These are phyloP conservation scores for Fusarium pseudoanthophilum DNA, from an alignment of 2,329 filamentous ascomycete species.

Conservation along the genomic window DNA sequence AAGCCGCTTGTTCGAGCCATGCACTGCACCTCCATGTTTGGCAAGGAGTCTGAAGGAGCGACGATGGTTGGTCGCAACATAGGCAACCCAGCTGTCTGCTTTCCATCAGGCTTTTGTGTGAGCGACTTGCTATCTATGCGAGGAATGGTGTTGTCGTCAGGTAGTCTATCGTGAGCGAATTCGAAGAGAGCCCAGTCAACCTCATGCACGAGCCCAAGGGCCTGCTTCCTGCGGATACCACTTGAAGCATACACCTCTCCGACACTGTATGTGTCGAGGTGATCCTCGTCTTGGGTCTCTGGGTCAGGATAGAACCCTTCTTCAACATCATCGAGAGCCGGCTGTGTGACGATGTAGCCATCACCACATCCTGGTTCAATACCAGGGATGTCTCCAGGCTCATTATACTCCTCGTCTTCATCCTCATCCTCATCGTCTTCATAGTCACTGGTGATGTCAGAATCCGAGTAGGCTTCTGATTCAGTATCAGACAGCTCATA, in stretches of 20 bases:
- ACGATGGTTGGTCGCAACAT: constrained; percentile 66
- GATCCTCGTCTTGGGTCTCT: constrained; percentile 79
- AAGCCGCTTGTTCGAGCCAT: constrained; percentile 88
- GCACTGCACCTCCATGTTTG: constrained; percentile 84
- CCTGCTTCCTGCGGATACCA: constrained; percentile 81
- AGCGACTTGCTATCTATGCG: constrained; percentile 25
- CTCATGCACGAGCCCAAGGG: constrained; percentile 81
- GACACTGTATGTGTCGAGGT: constrained; percentile 82
- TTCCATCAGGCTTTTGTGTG: constrained; percentile 11
- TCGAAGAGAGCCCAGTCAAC: constrained; percentile 96
- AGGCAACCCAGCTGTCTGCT: constrained; percentile 45
- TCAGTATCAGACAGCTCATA: constrained; percentile 73
- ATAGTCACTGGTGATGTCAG: constrained; percentile 64
- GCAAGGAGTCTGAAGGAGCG: constrained; percentile 69
- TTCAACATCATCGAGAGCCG: constrained; percentile 87
- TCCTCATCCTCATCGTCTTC: constrained; percentile 63
- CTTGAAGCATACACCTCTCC: constrained; percentile 91
- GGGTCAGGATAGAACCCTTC: constrained; percentile 83
- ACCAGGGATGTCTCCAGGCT: constrained; percentile 81
- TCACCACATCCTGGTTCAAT: constrained; percentile 79
- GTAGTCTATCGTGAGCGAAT: constrained; percentile 76
- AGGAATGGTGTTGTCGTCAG: constrained; percentile 77
- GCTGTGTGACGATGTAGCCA: constrained; percentile 87
- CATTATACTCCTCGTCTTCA: constrained; percentile 65
- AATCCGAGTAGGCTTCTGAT: constrained; percentile 63